Percentiles rank a stretch among this genome's conserved stretches.
These are phyloP conservation scores for Aeminium ludgeri DNA, from an alignment of 495 filamentous ascomycete species.

Conservation along the genomic window DNA sequence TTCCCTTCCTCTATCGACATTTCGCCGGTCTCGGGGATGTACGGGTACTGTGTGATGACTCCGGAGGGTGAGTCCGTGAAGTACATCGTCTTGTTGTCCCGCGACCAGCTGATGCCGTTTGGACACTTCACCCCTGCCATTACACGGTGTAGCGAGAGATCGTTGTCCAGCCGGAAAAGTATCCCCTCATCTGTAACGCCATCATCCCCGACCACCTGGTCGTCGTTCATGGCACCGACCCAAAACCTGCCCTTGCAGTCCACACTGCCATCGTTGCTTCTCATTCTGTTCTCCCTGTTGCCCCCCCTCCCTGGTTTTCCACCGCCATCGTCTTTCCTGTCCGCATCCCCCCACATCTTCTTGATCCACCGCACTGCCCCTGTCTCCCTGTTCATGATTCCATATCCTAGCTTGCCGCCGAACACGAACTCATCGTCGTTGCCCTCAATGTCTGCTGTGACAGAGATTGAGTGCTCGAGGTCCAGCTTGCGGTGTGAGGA, in stretches of 20 bases:
- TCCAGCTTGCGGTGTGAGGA: constrained; percentile 43
- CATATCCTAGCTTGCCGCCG: constrained; percentile 68
- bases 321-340: constrained; percentile 20
- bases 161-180: constrained; percentile 48
- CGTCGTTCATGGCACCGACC: constrained; percentile 79
- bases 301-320: constrained; percentile 21
- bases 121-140: constrained; percentile 58
- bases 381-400: constrained; percentile 50
- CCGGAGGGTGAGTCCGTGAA: constrained; percentile 57
- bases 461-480: constrained; percentile 49
- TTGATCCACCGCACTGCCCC: constrained; percentile 45
- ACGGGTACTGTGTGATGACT: constrained; percentile 61
- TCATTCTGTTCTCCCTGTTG: constrained; percentile 23
- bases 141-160: constrained; percentile 41
- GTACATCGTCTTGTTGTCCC: constrained; percentile 60
- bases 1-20: constrained; percentile 42
- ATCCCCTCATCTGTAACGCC: constrained; percentile 29
- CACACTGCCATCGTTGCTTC: constrained; percentile 67
- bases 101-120: constrained; percentile 60
- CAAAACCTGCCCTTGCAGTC: constrained; percentile 74
- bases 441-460: constrained; percentile 68
- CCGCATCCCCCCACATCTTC: constrained; percentile 39
- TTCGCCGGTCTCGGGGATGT: constrained; percentile 41
- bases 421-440: constrained; percentile 51
- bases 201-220: constrained; percentile 11